Base-by-base conservation (phyloP, 176 grass and related monocot species). In the Avena sativa region DNA sequence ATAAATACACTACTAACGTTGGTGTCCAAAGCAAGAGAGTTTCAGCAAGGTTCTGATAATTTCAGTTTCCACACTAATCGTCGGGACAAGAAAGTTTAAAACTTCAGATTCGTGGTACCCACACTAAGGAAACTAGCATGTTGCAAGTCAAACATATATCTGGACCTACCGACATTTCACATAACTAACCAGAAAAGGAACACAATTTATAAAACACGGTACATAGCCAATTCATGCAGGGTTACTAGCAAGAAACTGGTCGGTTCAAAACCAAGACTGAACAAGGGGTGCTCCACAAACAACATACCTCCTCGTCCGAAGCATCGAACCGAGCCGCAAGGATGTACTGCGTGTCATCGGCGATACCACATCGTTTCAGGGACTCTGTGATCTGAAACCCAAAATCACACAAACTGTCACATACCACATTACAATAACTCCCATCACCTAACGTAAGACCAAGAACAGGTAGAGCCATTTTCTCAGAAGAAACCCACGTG, bases 251-350 rank as follows among this genome's bases (percentile, higher is more conserved):
- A 56, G 5, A 59, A 64, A 55, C 49, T 20, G 12, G 53, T 5
- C 2, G 7, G 71, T 46, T 71, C 21, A 74, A 61, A 30, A 84
- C 14, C 9, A 63, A 30, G 48, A 28, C 17, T 58, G 46, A n/a
- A 38, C 48, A 19, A 43, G 5, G 80, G 23, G 28, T 0, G 0
- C 9, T 15, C 46, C 32, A 1, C 11, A 59, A 83, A 58, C 0
- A 86, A 4, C 2, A 57, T 85, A 99, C 97, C 97, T 94, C 92
- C 63, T 99, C 92, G 20, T 94, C 79, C 9, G 90, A 93, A 80
- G 92, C 92, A 94, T 90, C 87, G 82, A 99, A 99, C 81, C 94
- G 89, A 77, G 92, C 94, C 0, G 86, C 97, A 25, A 99, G 94
- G 85, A 99, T 90, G 76, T 99, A 94, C 2, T 16, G 89, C 16